phyloP scores from a whole-genome alignment of 1,284 basidiomycete genomes.

The Entoloma clypeatum region DNA sequence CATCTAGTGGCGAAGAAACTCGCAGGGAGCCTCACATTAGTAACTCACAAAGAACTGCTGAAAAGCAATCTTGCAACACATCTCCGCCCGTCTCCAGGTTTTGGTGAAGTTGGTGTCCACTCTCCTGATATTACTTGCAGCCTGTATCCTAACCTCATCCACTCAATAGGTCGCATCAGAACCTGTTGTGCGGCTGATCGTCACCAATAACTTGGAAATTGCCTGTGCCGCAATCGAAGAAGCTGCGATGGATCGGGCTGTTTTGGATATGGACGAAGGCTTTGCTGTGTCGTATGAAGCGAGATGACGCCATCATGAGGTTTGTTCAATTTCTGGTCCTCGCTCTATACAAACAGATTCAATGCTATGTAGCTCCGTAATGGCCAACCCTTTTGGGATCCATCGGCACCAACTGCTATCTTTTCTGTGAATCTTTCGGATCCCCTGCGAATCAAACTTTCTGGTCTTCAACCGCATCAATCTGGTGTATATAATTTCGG shows the following conservation, averaged over 20 bases:
- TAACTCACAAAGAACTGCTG: slow-evolving; percentile 98
- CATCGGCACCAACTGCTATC: slow-evolving; percentile 66
- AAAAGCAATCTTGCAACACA: slow-evolving; percentile 92
- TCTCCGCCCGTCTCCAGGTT: slow-evolving; percentile 81
- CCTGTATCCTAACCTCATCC: slow-evolving; percentile 6
- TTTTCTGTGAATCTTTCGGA: slow-evolving; percentile 86
- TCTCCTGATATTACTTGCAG: not conserved
- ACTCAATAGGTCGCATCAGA: slow-evolving; percentile 59
- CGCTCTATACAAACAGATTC: not conserved
- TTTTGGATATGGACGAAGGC: slow-evolving; percentile 92
- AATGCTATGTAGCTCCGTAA: slow-evolving; percentile 53
- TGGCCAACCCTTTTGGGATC: slow-evolving; percentile 86
- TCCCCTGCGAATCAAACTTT: slow-evolving; percentile 80
- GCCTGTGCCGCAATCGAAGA: slow-evolving; percentile 96
- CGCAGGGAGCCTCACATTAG: slow-evolving; percentile 93
- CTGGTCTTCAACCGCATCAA: slow-evolving; percentile 82
- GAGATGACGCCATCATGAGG: slow-evolving; percentile 86
- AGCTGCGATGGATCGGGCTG: slow-evolving; percentile 96
- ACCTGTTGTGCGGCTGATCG: slow-evolving; percentile 74
- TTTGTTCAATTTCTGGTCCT: slow-evolving; percentile 31
- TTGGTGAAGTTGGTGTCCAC: slow-evolving; percentile 61
- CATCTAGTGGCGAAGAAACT: slow-evolving; percentile 97
- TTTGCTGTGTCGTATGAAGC: slow-evolving; percentile 81
- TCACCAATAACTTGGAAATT: slow-evolving; percentile 91
- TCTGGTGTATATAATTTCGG: slow-evolving; percentile 93